Conservation (phyloP, 768 basidiomycete genomes). For the Tricholoma flavovirens region DNA sequence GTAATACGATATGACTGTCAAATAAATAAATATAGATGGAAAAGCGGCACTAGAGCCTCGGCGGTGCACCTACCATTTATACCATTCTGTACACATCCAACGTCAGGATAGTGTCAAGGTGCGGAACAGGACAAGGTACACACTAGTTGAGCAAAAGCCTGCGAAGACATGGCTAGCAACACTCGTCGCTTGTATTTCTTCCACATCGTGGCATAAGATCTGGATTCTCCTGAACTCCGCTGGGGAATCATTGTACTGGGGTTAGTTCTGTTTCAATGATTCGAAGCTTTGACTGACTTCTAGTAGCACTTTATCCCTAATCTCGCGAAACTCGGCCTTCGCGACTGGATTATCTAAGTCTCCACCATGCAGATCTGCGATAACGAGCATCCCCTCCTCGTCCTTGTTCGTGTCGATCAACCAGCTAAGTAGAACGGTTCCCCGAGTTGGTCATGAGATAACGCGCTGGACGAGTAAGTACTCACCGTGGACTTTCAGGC, state of each 20-base stretch:
- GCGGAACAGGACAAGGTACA: neutral
- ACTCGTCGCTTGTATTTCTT: slow-evolving; percentile 80
- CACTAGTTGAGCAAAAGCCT: slow-evolving; percentile 30
- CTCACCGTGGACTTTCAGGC: slow-evolving; percentile 78
- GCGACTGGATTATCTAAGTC: slow-evolving; percentile 63
- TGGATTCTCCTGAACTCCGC: slow-evolving; percentile 73
- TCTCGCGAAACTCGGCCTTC: slow-evolving; percentile 78
- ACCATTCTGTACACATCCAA: slow-evolving; percentile 59
- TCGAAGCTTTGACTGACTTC: slow-evolving; percentile 41
- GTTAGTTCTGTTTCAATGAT: neutral
- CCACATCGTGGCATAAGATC: slow-evolving; percentile 82
- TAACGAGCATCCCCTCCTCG: slow-evolving; percentile 75
- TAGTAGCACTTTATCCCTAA: slow-evolving; percentile 70
- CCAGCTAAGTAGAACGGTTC: slow-evolving; percentile 49
- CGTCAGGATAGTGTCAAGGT: neutral
- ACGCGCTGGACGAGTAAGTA: neutral
- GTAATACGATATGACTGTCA: slow-evolving; percentile 85
- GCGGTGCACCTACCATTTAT: slow-evolving; percentile 65
- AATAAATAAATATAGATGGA: neutral
- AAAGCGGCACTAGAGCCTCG: neutral
- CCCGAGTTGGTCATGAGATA: neutral
- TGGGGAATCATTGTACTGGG: slow-evolving; percentile 21
- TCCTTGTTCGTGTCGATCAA: slow-evolving; percentile 84
- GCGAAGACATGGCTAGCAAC: slow-evolving; percentile 91
- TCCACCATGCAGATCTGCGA: slow-evolving; percentile 86